Percentiles rank a stretch among this genome's conserved stretches.
Conservation (phyloP, 768 basidiomycete genomes). For the Obba rivulosa region DNA sequence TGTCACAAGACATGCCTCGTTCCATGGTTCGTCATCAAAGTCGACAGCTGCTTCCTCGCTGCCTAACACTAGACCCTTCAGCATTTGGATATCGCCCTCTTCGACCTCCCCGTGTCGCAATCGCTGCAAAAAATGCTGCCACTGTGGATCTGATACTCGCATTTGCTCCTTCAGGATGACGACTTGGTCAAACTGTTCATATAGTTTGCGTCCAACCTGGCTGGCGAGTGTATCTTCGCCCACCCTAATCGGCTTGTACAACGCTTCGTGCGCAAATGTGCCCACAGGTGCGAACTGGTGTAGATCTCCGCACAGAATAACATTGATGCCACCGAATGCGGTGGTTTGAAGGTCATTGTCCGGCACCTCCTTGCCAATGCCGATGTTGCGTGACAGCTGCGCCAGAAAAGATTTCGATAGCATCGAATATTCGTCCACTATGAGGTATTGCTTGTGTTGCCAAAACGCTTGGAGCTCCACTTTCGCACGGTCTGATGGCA, state of each 20-base stretch:
- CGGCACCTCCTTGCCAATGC: constrained; percentile 1
- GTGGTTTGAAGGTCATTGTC: background rate
- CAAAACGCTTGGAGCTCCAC: constrained; percentile 13
- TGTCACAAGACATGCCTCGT: constrained; percentile 28
- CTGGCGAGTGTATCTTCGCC: background rate
- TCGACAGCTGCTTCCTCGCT: constrained; percentile 12
- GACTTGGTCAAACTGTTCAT: constrained; percentile 20
- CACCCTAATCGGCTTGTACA: constrained; percentile 15
- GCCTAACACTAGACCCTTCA: constrained; percentile 19
- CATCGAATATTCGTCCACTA: constrained; percentile 41
- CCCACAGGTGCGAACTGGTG: constrained; percentile 42
- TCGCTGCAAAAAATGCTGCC: constrained; percentile 25
- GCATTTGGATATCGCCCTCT: constrained; percentile 22
- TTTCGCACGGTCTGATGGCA: no score
- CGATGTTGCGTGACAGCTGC: constrained; percentile 16
- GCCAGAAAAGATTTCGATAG: constrained; percentile 20
- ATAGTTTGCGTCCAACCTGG: constrained; percentile 2
- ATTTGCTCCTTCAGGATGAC: constrained; percentile 34
- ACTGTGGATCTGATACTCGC: constrained; percentile 24
- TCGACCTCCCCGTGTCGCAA: constrained; percentile 21
- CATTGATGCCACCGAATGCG: constrained; percentile 35
- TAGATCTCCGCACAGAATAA: constrained; percentile 37
- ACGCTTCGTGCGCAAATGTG: constrained; percentile 11
- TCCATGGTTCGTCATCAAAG: constrained; percentile 26
- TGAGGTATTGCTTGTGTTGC: constrained; percentile 18